Evolutionary conservation across 2,329 filamentous ascomycete species (phyloP).

Genomic region (Pezicula radicicola): DNA sequence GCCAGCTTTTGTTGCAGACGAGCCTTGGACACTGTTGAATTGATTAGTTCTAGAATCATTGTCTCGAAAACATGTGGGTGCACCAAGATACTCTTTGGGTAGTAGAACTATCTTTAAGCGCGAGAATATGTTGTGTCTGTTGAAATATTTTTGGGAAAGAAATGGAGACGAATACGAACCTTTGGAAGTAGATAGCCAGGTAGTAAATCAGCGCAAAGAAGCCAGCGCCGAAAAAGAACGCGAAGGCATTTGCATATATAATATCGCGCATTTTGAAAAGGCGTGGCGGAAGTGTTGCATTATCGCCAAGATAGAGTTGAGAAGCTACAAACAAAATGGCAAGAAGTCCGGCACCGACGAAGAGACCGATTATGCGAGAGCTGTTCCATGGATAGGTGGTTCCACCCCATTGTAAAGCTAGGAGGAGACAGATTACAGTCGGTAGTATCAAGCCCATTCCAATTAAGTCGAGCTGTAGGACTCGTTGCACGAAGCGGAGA

Average conservation of each 20-base stretch:
- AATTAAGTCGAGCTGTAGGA: slow-evolving; percentile 30
- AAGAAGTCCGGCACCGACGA: slow-evolving; percentile 28
- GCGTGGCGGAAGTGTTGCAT: slow-evolving; percentile 34
- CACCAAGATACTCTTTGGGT: too few species aligned
- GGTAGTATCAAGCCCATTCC: slow-evolving; percentile 33
- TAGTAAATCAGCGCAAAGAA: slow-evolving; percentile 28
- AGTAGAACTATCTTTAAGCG: too few species aligned
- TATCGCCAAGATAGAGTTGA: slow-evolving; percentile 29
- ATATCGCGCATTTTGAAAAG: slow-evolving; percentile 27
- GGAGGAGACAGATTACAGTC: slow-evolving; percentile 31
- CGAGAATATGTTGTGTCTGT: too few species aligned
- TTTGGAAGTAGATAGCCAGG: slow-evolving; percentile 31
- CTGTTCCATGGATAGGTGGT: slow-evolving; percentile 32
- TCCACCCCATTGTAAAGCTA: slow-evolving; percentile 39
- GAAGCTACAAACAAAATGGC: slow-evolving; percentile 27
- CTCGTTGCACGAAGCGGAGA: slow-evolving; percentile 15
- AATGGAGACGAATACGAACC: background rate
- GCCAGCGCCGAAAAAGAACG: slow-evolving; percentile 20
- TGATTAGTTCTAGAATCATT: too few species aligned
- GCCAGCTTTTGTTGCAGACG: slow-evolving; percentile 38
- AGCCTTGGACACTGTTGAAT: slow-evolving; percentile 21
- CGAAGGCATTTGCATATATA: slow-evolving; percentile 12
- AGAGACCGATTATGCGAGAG: slow-evolving; percentile 30
- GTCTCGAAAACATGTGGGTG: too few species aligned
- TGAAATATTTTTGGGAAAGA: too few species aligned